These are phyloP conservation scores for Coemansia sp. DNA, from an alignment of 192 early-diverging fungal species.

Conservation along the genomic window DNA sequence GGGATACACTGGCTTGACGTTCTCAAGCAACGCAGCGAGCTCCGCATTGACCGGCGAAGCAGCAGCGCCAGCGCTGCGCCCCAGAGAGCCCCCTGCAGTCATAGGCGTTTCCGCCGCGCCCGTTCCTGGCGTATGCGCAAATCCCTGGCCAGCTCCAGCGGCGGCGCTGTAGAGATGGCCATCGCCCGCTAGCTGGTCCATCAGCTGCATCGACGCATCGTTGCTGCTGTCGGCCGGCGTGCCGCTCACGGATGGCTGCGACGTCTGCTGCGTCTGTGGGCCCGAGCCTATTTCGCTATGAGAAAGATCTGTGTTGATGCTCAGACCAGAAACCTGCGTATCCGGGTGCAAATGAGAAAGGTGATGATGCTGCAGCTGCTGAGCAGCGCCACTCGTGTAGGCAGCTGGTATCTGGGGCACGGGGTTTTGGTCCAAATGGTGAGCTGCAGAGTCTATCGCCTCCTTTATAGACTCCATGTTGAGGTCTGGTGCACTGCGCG, in stretches of 20 bases:
- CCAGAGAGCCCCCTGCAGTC: not conserved
- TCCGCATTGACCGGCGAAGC: slow-evolving; percentile 28
- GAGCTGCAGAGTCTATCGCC: slow-evolving; percentile 23
- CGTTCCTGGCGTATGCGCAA: not conserved
- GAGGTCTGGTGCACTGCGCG: slow-evolving; percentile 50
- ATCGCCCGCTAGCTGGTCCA: not conserved
- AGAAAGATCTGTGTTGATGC: slow-evolving; percentile 10
- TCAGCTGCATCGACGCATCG: not conserved
- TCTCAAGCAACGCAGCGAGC: slow-evolving; percentile 33
- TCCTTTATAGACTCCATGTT: slow-evolving; percentile 35
- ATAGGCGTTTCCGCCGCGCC: not conserved
- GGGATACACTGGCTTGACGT: slow-evolving; percentile 64
- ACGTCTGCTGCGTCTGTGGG: not conserved
- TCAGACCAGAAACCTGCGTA: not conserved
- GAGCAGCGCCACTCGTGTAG: slow-evolving; percentile 5
- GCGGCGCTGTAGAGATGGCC: not conserved
- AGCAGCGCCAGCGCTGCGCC: not conserved
- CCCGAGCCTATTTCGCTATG: not conserved
- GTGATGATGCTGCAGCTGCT: slow-evolving; percentile 11
- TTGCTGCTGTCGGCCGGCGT: slow-evolving; percentile 1
- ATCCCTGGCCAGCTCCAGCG: not conserved
- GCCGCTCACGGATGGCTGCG: not conserved
- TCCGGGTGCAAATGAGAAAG: not conserved
- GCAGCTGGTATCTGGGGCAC: slow-evolving; percentile 39
- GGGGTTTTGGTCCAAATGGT: slow-evolving; percentile 27